Conservation (phyloP, 2,329 filamentous ascomycete genomes). For the Didymella arachidicola region DNA sequence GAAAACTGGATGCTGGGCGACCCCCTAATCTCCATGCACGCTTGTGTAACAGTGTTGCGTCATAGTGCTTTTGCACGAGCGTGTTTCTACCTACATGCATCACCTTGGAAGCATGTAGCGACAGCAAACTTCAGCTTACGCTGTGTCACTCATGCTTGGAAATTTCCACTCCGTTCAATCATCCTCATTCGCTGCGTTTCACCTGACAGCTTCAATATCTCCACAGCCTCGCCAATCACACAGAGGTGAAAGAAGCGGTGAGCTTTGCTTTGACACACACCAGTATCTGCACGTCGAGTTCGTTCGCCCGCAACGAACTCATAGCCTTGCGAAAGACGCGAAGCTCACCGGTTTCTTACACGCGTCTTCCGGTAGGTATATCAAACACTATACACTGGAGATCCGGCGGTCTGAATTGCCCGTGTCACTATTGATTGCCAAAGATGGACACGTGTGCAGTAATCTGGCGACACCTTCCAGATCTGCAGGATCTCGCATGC, state of each 20-base stretch:
- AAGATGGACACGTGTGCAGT: conserved; percentile 3
- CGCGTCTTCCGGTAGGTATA: not conserved
- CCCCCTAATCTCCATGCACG: not conserved
- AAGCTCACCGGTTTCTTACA: conserved; percentile 20
- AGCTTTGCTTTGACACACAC: conserved; percentile 4
- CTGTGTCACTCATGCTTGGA: conserved; percentile 12
- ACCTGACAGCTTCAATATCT: not conserved
- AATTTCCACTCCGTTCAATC: not conserved
- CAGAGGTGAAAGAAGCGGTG: conserved; percentile 13
- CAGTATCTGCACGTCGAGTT: not conserved
- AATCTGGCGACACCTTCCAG: conserved; percentile 5
- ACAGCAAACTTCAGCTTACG: conserved; percentile 10
- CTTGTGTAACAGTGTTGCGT: conserved; percentile 12
- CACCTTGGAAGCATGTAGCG: not conserved
- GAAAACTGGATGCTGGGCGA: not conserved
- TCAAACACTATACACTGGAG: not conserved
- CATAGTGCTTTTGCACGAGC: conserved; percentile 16
- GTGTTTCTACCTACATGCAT: conserved; percentile 1
- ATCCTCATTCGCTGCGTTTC: conserved; percentile 6
- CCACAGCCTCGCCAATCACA: not conserved
- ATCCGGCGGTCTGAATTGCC: not conserved
- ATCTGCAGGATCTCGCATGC: conserved; percentile 8
- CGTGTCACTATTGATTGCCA: conserved; percentile 6
- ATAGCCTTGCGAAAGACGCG: not conserved
- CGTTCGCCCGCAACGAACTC: not conserved